A percentile compares a stretch with the other conserved stretches of the same genome.
Evolutionary conservation across 23 red algal genomes (phyloP).

Genomic region (Gracilaria caudata): DNA sequence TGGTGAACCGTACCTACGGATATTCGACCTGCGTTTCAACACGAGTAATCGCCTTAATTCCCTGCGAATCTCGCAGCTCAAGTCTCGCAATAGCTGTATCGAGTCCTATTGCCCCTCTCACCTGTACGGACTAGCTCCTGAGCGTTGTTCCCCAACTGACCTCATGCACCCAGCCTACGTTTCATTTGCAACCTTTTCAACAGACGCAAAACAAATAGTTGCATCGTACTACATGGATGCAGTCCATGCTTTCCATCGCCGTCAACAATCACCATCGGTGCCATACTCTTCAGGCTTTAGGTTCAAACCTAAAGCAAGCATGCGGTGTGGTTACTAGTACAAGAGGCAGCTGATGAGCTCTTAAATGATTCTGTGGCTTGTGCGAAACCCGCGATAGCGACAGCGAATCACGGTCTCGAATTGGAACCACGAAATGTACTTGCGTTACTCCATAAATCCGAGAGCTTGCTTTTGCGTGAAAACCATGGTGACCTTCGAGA

Average conservation of each 20-base stretch:
- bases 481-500: slow-evolving; percentile 33
- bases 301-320: slow-evolving; percentile 2
- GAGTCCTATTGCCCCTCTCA: slow-evolving; percentile 33
- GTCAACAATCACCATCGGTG: background rate
- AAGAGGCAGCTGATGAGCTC: slow-evolving; percentile 3
- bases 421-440: slow-evolving; percentile 44
- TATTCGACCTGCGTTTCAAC: slow-evolving; percentile 45
- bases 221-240: slow-evolving; percentile 52
- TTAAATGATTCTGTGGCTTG: background rate
- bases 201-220: slow-evolving; percentile 53
- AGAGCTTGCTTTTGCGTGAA: slow-evolving; percentile 34
- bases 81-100: slow-evolving; percentile 19
- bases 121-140: slow-evolving; percentile 28
- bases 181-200: slow-evolving; percentile 32
- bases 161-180: background rate
- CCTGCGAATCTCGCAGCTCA: slow-evolving; percentile 9
- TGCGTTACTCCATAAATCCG: slow-evolving; percentile 50
- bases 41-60: slow-evolving; percentile 20
- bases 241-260: slow-evolving; percentile 49
- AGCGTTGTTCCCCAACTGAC: slow-evolving; percentile 1
- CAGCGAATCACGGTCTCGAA: slow-evolving; percentile 35
- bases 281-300: slow-evolving; percentile 12
- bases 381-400: slow-evolving; percentile 12
- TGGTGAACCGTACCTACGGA: slow-evolving; percentile 27
- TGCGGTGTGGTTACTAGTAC: background rate